These are phyloP conservation scores for Sphenostylis stenocarpa DNA, from an alignment of 306 rosid species.

Conservation along the genomic window DNA sequence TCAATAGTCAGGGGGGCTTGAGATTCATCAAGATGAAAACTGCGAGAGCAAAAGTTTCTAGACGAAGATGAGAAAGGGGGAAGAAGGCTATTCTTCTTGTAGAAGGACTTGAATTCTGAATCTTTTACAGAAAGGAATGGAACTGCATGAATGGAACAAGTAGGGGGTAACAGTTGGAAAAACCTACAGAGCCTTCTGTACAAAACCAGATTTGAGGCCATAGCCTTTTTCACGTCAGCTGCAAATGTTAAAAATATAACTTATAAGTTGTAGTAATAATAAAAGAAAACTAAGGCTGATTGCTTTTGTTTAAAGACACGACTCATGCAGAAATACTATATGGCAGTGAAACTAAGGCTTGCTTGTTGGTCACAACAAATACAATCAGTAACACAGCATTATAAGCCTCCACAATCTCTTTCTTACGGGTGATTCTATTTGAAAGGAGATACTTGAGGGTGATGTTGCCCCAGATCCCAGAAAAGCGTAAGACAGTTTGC, in stretches of 20 bases:
- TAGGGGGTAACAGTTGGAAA: slow-evolving; percentile 34
- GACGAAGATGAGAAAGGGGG: slow-evolving; percentile 33
- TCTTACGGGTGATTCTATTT: too few species aligned
- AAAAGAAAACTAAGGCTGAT: too few species aligned
- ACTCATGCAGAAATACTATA: too few species aligned
- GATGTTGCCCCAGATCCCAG: too few species aligned
- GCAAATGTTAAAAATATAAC: background rate
- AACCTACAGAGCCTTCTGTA: slow-evolving; percentile 51
- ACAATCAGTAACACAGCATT: too few species aligned
- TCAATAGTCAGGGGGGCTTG: slow-evolving; percentile 69
- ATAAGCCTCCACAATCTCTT: too few species aligned
- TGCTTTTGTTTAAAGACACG: too few species aligned
- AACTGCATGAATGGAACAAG: slow-evolving; percentile 21
- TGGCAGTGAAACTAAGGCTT: too few species aligned
- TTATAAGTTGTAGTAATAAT: background rate
- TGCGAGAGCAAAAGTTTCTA: slow-evolving; percentile 60
- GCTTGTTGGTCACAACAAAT: too few species aligned
- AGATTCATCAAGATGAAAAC: slow-evolving; percentile 42
- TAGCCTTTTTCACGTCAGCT: slow-evolving; percentile 21
- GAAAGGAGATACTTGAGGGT: too few species aligned
- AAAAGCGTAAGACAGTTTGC: too few species aligned
- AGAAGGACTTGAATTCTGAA: slow-evolving; percentile 6
- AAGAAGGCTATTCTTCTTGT: background rate
- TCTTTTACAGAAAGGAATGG: slow-evolving; percentile 35
- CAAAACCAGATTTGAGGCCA: slow-evolving; percentile 58